Conservation (phyloP, 192 early-diverging fungal genomes). For the Entomortierella beljakovae region DNA sequence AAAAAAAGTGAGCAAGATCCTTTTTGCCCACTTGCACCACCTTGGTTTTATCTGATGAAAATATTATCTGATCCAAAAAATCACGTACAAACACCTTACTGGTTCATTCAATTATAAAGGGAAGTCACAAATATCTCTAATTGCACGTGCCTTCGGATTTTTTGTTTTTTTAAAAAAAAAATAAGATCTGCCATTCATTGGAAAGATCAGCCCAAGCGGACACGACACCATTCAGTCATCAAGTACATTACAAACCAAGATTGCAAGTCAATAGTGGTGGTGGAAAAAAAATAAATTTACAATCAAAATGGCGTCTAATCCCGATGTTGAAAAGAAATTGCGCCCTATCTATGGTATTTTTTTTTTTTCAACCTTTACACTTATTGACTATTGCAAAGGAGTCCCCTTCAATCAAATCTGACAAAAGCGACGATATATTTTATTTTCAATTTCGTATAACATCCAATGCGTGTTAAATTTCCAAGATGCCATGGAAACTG, state of each 20-base stretch:
- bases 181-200: not conserved
- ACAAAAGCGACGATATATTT: too few species aligned
- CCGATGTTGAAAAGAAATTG: constrained; percentile 62
- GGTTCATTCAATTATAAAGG: not conserved
- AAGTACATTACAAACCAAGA: too few species aligned
- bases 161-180: too few species aligned
- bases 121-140: not conserved
- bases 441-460: too few species aligned
- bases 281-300: too few species aligned
- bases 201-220: not conserved
- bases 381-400: too few species aligned
- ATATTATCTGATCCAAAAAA: constrained; percentile 10
- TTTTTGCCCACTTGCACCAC: too few species aligned
- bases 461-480: too few species aligned
- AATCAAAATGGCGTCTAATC: constrained; percentile 26
- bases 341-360: constrained; percentile 70
- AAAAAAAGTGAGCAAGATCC: too few species aligned
- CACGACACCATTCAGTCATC: not conserved
- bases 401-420: too few species aligned
- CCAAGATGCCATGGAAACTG: constrained; percentile 72
- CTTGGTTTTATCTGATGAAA: constrained; percentile 9
- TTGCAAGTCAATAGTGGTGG: too few species aligned
- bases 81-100: not conserved
- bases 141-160: not conserved
- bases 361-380: not conserved